These are phyloP conservation scores for Argentina anserina DNA, from an alignment of 306 rosid genomes.

Conservation along the genomic window DNA sequence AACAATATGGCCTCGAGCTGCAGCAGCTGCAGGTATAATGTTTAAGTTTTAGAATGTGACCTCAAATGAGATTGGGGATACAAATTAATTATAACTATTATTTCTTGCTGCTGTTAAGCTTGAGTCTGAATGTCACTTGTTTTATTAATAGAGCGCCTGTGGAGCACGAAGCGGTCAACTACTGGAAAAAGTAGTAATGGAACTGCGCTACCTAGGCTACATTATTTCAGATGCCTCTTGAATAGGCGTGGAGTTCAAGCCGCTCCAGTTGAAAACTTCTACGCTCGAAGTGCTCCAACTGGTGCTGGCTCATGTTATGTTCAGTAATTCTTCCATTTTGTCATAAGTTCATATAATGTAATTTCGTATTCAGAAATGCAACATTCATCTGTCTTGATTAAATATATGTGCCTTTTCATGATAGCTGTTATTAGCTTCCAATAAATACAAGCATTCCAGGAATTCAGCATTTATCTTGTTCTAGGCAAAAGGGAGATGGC, in stretches of 20 bases:
- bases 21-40: slow-evolving; percentile 88
- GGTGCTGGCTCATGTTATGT: slow-evolving; percentile 86
- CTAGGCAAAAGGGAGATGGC: neutral
- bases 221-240: slow-evolving; percentile 80
- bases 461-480: neutral
- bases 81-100: neutral
- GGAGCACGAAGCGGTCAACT: slow-evolving; percentile 60
- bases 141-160: slow-evolving; percentile 61
- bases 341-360: slow-evolving; percentile 3
- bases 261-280: slow-evolving; percentile 65
- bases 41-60: neutral
- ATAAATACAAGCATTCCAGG: neutral
- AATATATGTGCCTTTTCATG: neutral
- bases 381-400: neutral
- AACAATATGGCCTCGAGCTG: slow-evolving; percentile 99
- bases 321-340: slow-evolving; percentile 42
- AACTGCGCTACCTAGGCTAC: slow-evolving; percentile 60
- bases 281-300: slow-evolving; percentile 66
- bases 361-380: neutral
- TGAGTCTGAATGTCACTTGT: slow-evolving; percentile 18
- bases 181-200: slow-evolving; percentile 30
- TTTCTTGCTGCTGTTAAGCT: slow-evolving; percentile 7
- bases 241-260: slow-evolving; percentile 76
- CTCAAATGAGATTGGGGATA: neutral
- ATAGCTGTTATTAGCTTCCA: neutral